A percentile compares a stretch with the other conserved stretches of the same genome.
Conservation (phyloP, 2,329 filamentous ascomycete species). For the Ciborinia camelliae region DNA sequence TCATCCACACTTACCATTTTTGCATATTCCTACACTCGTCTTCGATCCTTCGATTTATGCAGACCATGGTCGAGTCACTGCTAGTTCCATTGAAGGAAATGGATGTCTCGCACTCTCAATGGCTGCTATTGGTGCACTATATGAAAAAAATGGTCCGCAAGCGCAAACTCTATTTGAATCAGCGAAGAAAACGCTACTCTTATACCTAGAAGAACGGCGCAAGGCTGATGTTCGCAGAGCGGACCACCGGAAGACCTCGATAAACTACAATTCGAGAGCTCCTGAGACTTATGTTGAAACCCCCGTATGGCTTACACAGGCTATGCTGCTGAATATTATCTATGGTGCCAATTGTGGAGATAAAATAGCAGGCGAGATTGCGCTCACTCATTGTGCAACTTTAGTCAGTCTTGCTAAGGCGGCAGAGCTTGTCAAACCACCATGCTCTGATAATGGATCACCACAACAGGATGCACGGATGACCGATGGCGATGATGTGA, state of each 20-base stretch:
- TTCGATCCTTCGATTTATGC: conserved; percentile 75
- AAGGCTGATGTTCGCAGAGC: conserved; percentile 74
- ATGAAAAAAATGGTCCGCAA: conserved; percentile 76
- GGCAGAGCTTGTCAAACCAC: conserved; percentile 66
- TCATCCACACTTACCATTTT: conserved; percentile 91
- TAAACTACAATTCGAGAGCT: conserved; percentile 47
- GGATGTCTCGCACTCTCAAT: conserved; percentile 85
- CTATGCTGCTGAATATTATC: conserved; percentile 93
- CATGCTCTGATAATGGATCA: conserved; percentile 23
- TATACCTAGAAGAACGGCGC: conserved; percentile 86
- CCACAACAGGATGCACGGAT: conserved; percentile 44
- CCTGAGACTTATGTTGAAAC: conserved; percentile 67
- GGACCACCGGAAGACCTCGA: conserved; percentile 51
- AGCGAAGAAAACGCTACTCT: conserved; percentile 91
- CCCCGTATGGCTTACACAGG: conserved; percentile 91
- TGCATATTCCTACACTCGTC: conserved; percentile 86
- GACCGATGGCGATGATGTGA: conserved; percentile 53
- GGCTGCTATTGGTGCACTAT: conserved; percentile 79
- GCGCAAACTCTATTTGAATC: conserved; percentile 88
- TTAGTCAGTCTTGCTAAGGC: conserved; percentile 87
- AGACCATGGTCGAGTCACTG: conserved; percentile 57
- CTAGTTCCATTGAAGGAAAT: conserved; percentile 67
- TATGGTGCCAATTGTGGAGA: conserved; percentile 95
- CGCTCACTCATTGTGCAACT: conserved; percentile 85
- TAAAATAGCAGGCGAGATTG: conserved; percentile 85